Conservation (phyloP, 805 yeast genomes). For the Ogataea ganodermae region DNA sequence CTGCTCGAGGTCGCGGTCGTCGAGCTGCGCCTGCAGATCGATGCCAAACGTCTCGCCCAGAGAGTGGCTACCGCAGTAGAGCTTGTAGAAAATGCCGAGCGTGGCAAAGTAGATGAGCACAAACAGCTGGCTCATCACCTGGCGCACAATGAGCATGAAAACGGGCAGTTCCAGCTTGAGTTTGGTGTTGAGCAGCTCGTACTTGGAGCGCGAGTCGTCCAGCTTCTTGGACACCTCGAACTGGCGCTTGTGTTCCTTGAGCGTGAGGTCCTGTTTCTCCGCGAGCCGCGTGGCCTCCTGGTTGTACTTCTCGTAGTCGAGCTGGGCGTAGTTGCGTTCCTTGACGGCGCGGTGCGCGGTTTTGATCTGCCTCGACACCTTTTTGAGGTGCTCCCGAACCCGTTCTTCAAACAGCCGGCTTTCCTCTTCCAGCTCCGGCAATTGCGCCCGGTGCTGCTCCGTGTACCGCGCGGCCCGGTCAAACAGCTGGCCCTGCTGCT, state of each 20-base stretch:
- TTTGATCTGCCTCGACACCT: constrained; percentile 20
- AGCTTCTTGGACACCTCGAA: constrained; percentile 34
- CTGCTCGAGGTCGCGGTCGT: constrained; percentile 9
- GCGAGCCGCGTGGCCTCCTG: constrained; percentile 22
- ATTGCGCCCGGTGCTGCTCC: constrained; percentile 15
- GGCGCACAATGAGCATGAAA: constrained; percentile 38
- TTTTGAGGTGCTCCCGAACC: constrained; percentile 16
- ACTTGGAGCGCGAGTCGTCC: constrained; percentile 37
- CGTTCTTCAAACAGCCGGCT: constrained; percentile 19
- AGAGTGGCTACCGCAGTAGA: constrained; percentile 14
- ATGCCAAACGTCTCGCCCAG: constrained; percentile 13
- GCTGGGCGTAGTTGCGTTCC: constrained; percentile 24
- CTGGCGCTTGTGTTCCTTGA: constrained; percentile 40
- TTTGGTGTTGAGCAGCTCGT: constrained; percentile 38
- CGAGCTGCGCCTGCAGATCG: constrained; percentile 9
- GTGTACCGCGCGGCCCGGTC: constrained; percentile 13
- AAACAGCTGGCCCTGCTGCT: constrained; percentile 14
- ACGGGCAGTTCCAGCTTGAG: constrained; percentile 51
- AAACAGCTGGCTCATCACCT: constrained; percentile 37
- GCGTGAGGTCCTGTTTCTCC: constrained; percentile 33
- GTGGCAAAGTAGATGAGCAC: constrained; percentile 39
- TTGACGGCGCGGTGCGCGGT: constrained; percentile 27
- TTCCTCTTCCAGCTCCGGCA: constrained; percentile 22
- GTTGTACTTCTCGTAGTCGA: constrained; percentile 26
- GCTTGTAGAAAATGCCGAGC: constrained; percentile 35